Conservation (phyloP, 305 asterid species). For the Withania somnifera region DNA sequence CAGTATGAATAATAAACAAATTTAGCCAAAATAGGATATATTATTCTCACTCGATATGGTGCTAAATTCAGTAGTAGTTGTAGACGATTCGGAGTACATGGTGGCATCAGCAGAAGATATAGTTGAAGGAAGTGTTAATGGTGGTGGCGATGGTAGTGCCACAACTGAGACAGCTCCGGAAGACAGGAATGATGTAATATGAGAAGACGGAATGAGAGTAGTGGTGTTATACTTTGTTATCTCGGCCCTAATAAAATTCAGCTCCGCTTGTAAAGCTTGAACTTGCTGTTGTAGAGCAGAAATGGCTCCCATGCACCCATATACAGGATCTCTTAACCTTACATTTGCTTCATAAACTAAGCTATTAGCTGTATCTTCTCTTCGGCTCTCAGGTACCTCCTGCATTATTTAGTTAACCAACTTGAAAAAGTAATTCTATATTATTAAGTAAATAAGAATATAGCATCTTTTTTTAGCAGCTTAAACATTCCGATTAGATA, state of each 20-base stretch:
- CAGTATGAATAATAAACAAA: background rate
- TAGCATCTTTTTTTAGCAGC: too few relatives aligned
- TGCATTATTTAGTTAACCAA: background rate
- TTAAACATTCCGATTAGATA: background rate
- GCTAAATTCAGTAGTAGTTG: conserved; percentile 34
- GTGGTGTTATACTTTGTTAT: conserved; percentile 36
- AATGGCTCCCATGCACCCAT: conserved; percentile 85
- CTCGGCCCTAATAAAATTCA: conserved; percentile 44
- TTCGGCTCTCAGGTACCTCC: conserved; percentile 72
- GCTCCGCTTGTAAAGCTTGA: conserved; percentile 46
- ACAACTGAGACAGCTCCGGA: conserved; percentile 32
- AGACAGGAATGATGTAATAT: conserved; percentile 26
- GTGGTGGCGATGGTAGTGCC: conserved; percentile 17
- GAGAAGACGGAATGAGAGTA: conserved; percentile 21
- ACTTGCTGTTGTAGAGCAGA: conserved; percentile 65
- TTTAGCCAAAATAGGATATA: conserved; percentile 52
- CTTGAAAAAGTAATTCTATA: background rate
- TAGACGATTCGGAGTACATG: conserved; percentile 33
- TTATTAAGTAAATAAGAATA: background rate
- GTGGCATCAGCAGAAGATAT: conserved; percentile 22
- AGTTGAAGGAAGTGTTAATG: conserved; percentile 22
- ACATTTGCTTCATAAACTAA: conserved; percentile 79
- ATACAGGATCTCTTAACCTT: conserved; percentile 72
- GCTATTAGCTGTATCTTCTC: conserved; percentile 76
- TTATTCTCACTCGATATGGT: conserved; percentile 29